phyloP scores from a whole-genome alignment of 139 green algal species.

The Chlorella sp. region DNA sequence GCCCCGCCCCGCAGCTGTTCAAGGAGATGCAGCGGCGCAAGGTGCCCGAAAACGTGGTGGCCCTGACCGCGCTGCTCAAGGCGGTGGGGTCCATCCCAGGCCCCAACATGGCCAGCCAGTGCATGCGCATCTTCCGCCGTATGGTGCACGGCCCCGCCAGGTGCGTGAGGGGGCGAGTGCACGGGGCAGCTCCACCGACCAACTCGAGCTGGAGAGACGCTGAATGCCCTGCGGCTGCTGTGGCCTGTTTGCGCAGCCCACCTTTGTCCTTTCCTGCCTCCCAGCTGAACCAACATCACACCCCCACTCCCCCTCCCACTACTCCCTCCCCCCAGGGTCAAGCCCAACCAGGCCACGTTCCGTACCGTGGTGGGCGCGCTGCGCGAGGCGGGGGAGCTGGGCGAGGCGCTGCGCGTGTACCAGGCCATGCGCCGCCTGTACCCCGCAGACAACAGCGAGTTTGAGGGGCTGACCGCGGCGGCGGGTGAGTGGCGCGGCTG shows the following conservation, averaged over 20 bases:
- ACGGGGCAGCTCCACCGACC: too few species aligned
- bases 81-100: constrained; percentile 37
- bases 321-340: background rate
- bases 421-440: constrained; percentile 22
- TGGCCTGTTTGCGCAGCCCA: background rate
- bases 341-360: constrained; percentile 47
- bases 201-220: too few species aligned
- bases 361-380: constrained; percentile 35
- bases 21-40: constrained; percentile 25
- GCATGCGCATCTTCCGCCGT: constrained; percentile 51
- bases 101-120: constrained; percentile 43
- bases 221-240: background rate
- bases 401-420: constrained; percentile 51
- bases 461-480: constrained; percentile 49
- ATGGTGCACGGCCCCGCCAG: constrained; percentile 48
- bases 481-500: background rate
- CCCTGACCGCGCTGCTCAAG: constrained; percentile 51
- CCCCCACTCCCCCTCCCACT: background rate
- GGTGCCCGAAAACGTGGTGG: constrained; percentile 35
- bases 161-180: background rate
- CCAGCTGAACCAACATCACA: background rate
- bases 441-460: constrained; percentile 46
- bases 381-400: constrained; percentile 30
- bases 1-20: constrained; percentile 7
- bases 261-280: background rate